A percentile compares a stretch with the other conserved stretches of the same genome.
Conservation (phyloP, 306 rosid genomes). For the Styphnolobium japonicum region DNA sequence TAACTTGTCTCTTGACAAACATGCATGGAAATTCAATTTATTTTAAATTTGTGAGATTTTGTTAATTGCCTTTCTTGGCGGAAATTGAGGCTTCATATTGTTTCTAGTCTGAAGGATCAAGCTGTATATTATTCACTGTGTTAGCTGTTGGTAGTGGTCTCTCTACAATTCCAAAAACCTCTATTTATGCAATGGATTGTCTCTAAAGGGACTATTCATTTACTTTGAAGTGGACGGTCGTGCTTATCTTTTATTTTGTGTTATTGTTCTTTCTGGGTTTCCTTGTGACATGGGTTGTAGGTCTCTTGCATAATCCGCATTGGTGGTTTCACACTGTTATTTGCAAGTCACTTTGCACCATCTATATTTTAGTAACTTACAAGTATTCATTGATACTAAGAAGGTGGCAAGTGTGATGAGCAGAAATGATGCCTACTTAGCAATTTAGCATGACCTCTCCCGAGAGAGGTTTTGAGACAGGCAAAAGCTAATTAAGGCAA, state of each 20-base stretch:
- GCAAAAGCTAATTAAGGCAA: background rate
- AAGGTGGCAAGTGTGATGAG: background rate
- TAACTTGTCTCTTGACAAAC: conserved; percentile 23
- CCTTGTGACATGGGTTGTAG: background rate
- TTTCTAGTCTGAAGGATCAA: conserved; percentile 21
- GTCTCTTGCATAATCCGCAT: background rate
- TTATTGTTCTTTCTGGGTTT: background rate
- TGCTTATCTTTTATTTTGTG: background rate
- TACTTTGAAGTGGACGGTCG: background rate
- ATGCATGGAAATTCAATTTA: background rate
- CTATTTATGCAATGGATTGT: conserved; percentile 17
- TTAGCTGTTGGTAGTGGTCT: conserved; percentile 15
- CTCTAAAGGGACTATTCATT: conserved; percentile 10
- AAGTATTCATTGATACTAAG: background rate
- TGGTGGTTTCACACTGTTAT: background rate
- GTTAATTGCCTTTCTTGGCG: conserved; percentile 6
- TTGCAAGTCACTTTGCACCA: background rate
- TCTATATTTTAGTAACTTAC: background rate
- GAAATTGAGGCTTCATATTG: conserved; percentile 27
- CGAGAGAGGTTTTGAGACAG: background rate
- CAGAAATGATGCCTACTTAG: background rate
- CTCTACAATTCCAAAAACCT: conserved; percentile 18
- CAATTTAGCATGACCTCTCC: background rate
- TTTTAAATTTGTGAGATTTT: background rate
- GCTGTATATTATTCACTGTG: conserved; percentile 30